A percentile compares a stretch with the other conserved stretches of the same genome.
Evolutionary conservation across 2,329 filamentous ascomycete species (phyloP).

Genomic region (Colletotrichum tropicicola): DNA sequence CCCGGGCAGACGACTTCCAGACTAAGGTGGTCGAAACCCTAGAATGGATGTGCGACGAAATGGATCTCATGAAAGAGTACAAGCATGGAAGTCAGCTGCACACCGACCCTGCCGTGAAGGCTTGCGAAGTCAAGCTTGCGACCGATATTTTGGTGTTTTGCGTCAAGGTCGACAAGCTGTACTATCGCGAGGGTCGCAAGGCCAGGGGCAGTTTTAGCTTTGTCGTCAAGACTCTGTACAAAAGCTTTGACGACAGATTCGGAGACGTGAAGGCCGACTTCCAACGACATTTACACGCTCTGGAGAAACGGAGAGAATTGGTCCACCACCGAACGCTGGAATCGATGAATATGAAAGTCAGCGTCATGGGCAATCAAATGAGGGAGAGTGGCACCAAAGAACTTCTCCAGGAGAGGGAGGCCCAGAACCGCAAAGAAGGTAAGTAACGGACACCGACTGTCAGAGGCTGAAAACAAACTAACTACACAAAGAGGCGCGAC

Average conservation of each 20-base stretch:
- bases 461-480: neutral
- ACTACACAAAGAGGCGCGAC: neutral
- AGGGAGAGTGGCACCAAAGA: neutral
- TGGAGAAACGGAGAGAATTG: neutral
- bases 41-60: neutral
- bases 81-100: neutral
- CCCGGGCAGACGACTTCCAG: neutral
- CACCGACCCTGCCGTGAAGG: neutral
- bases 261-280: neutral
- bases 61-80: neutral
- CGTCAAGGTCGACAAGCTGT: neutral
- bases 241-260: neutral
- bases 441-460: neutral
- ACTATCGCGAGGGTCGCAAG: neutral
- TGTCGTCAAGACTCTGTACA: neutral
- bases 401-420: neutral
- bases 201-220: neutral
- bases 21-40: neutral
- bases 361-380: neutral
- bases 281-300: neutral
- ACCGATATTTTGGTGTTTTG: constrained; percentile 6
- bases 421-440: neutral
- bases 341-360: neutral
- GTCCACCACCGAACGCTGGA: neutral
- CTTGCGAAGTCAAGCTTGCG: neutral